A percentile compares a stretch with the other conserved stretches of the same genome.
phyloP scores from a whole-genome alignment of 2,329 filamentous ascomycete genomes.

The Diaporthe citrichinensis region DNA sequence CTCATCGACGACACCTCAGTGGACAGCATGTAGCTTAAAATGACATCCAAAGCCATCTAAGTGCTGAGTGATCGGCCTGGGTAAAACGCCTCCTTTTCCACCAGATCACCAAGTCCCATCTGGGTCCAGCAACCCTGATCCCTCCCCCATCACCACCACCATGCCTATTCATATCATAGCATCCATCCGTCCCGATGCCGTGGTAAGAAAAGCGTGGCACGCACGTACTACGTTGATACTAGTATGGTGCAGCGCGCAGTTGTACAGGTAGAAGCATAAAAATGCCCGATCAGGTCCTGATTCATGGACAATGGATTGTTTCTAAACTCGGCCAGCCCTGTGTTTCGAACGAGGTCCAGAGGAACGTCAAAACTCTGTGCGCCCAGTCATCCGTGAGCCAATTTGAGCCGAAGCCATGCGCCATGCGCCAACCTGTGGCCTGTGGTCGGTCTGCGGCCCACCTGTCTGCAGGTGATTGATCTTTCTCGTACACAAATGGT shows the following conservation, averaged over 20 bases:
- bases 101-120: not conserved
- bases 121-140: not conserved
- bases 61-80: not conserved
- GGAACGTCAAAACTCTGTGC: not conserved
- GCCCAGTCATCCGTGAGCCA: not conserved
- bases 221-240: not conserved
- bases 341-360: not conserved
- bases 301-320: constrained; percentile 21
- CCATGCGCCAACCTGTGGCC: not conserved
- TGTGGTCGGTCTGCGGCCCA: not conserved
- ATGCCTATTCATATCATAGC: not conserved
- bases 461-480: not conserved
- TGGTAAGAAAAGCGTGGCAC: not conserved
- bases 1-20: constrained; percentile 5
- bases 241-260: not conserved
- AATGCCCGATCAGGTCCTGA: not conserved
- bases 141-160: not conserved
- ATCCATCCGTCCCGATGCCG: not conserved
- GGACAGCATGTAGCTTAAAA: not conserved
- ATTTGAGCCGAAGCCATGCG: not conserved
- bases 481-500: constrained; percentile 20
- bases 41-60: not conserved
- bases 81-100: not conserved
- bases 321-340: constrained; percentile 21
- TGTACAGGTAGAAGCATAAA: not conserved